phyloP scores from a whole-genome alignment of 305 asterid genomes.

The Solanum hybrid region DNA sequence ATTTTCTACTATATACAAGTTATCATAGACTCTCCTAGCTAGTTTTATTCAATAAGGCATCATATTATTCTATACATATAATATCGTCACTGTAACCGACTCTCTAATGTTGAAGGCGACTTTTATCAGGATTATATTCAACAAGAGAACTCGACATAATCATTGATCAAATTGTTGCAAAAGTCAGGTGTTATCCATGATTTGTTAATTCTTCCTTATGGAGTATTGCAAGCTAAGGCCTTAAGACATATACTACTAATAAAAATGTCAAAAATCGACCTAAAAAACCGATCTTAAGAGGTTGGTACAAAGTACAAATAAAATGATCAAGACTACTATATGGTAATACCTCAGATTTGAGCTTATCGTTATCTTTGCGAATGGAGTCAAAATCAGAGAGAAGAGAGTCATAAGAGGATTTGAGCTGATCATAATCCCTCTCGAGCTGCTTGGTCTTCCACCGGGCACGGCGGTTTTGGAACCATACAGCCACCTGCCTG shows the following conservation, averaged over 20 bases:
- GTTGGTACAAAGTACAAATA: neutral
- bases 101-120: neutral
- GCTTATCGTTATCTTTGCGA: conserved; percentile 68
- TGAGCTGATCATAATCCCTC: conserved; percentile 79
- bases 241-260: neutral
- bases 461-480: conserved; percentile 98
- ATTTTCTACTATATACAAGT: neutral
- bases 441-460: conserved; percentile 95
- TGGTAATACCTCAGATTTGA: conserved; percentile 72
- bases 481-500: conserved; percentile 97
- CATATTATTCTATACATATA: neutral
- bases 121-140: neutral
- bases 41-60: neutral
- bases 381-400: conserved; percentile 55
- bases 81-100: neutral
- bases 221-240: neutral
- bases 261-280: neutral
- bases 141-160: neutral
- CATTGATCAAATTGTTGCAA: neutral
- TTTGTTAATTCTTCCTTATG: neutral
- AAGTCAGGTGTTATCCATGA: neutral
- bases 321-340: neutral
- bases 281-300: neutral
- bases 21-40: neutral
- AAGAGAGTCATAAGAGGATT: conserved; percentile 78